Base-by-base conservation (phyloP, 805 yeast genomes). In the Candida stauntonica region DNA sequence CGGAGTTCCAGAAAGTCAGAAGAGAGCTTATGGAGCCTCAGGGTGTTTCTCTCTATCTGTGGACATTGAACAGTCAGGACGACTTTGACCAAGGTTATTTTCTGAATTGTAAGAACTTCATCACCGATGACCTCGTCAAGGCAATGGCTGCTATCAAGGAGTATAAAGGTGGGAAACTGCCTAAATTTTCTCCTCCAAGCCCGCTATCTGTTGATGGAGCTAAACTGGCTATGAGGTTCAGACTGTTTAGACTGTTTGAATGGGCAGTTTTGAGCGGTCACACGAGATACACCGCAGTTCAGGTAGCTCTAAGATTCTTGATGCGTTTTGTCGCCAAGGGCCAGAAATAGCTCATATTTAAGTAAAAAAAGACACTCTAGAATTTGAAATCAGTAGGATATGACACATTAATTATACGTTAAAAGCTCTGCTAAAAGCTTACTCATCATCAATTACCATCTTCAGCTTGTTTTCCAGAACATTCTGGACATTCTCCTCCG, bases 61-160 rank as follows among this genome's bases (percentile, higher is more conserved):
- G 83, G 83, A 77, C 82, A 1, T 62, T 74, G 14, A 77, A 77
- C 39, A 36, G 57, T 5, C 51, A 55, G 16, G 57, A 52, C 17
- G 54, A 57, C 13, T 66, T 68, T 62, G 48, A 60, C 29, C 54
- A 63, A 52, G 67, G 70, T 5, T 53, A 60, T 12, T 48, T 55
- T 0, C 51, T 61, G 3, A 50, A 58, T 4, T 49, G 67, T 5
- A 62, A 63, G 39, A 72, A 71, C 6, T 61, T 70, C 17, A 54
- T 70, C 44, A 68, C 74, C 7, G 75, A 70, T 44, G 54, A 57
- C 31, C 66, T 69, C 3, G 58, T 30, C 3, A 48, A 41, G 5
- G 45, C 52, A 2, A 31, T 27, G 17, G 34, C 34, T 3, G 52
- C 46, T 9, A 20, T 50, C 17, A 17, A 19, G 17, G 36, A 44